Percentiles rank a stretch among this genome's conserved stretches.
Conservation (phyloP, 2,329 filamentous ascomycete genomes). For the Pseudocercospora fijiensis region DNA sequence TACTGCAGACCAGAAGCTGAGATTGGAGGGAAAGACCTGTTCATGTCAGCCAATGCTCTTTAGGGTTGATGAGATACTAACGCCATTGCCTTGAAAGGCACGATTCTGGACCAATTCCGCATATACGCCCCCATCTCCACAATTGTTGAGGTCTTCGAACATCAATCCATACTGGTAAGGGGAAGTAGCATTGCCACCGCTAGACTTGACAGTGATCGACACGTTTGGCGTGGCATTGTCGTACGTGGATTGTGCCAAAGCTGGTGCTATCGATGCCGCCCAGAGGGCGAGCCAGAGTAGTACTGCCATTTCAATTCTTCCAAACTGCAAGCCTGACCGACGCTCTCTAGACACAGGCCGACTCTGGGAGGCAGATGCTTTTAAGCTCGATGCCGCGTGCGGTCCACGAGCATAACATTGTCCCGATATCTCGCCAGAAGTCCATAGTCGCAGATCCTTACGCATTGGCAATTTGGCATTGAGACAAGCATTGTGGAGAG, state of each 20-base stretch:
- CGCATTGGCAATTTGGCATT: neutral
- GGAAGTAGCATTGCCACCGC: slow-evolving; percentile 19
- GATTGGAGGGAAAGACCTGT: slow-evolving; percentile 31
- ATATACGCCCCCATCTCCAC: slow-evolving; percentile 70
- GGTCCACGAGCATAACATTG: neutral
- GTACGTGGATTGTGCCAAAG: neutral
- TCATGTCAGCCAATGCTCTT: slow-evolving; percentile 38
- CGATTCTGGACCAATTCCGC: slow-evolving; percentile 69
- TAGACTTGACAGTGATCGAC: slow-evolving; percentile 17
- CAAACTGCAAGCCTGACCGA: neutral
- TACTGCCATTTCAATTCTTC: neutral
- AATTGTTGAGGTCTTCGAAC: slow-evolving; percentile 56
- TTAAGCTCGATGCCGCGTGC: neutral
- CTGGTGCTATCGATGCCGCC: neutral
- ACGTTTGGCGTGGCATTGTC: neutral
- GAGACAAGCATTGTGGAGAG: neutral
- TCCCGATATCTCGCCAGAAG: neutral
- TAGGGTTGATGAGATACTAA: slow-evolving; percentile 31
- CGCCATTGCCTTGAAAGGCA: slow-evolving; percentile 59
- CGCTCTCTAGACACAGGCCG: neutral
- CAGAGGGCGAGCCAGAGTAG: neutral
- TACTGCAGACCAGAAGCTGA: slow-evolving; percentile 53
- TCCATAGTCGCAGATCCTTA: neutral
- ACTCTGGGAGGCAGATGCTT: neutral
- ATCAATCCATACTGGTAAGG: slow-evolving; percentile 15